Evolutionary conservation across 345 rosid species (phyloP).

Genomic region (Mangifera indica): DNA sequence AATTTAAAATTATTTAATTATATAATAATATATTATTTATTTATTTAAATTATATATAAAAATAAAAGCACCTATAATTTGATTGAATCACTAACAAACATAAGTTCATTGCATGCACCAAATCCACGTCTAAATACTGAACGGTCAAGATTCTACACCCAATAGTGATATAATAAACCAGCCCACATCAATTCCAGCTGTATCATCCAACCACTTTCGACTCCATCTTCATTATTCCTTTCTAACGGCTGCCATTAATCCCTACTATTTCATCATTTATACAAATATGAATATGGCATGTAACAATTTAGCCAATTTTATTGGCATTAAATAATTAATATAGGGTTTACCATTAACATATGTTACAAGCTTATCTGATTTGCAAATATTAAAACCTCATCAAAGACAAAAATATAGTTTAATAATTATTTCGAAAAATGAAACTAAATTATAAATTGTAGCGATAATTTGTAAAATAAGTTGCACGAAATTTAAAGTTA

Average conservation of each 20-base stretch:
- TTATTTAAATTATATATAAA: too few relatives aligned
- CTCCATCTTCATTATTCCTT: not conserved
- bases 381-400: not conserved
- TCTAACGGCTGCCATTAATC: not conserved
- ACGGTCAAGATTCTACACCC: conserved; percentile 3
- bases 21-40: too few relatives aligned
- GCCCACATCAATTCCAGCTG: conserved; percentile 18
- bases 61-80: too few relatives aligned
- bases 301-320: too few relatives aligned
- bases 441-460: too few relatives aligned
- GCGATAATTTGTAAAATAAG: too few relatives aligned
- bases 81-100: not conserved
- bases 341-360: too few relatives aligned
- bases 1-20: too few relatives aligned
- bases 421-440: too few relatives aligned
- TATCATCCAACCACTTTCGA: conserved; percentile 16
- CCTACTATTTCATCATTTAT: not conserved
- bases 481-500: too few relatives aligned
- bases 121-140: not conserved
- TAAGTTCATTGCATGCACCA: not conserved
- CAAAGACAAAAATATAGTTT: too few relatives aligned
- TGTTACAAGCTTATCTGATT: too few relatives aligned
- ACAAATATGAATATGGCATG: not conserved
- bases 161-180: not conserved
- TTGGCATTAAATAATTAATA: not conserved